phyloP scores from a whole-genome alignment of 768 basidiomycete genomes.

The Tubosaeta sp. region DNA sequence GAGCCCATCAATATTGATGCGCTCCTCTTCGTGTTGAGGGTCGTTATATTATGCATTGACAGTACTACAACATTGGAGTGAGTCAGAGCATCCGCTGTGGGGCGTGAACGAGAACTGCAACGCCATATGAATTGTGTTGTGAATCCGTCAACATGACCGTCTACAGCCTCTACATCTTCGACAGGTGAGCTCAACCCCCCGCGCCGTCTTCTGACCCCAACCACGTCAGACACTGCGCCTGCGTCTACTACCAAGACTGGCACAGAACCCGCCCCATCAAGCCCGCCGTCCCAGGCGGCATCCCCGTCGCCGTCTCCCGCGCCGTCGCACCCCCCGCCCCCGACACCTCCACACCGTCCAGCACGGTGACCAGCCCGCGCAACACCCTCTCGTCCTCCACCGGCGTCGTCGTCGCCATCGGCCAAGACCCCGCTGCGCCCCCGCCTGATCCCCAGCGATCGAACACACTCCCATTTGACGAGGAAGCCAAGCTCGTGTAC shows the following conservation, averaged over 20 bases:
- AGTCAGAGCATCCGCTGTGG: too few species aligned
- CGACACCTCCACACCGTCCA: conserved; percentile 31
- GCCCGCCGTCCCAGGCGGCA: conserved; percentile 65
- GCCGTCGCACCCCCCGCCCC: conserved; percentile 43
- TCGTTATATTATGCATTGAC: too few species aligned
- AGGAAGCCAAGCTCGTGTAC: conserved; percentile 96
- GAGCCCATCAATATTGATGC: too few species aligned
- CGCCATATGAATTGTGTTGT: too few species aligned
- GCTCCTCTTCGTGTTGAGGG: too few species aligned
- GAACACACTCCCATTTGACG: conserved; percentile 82
- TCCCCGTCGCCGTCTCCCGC: conserved; percentile 78
- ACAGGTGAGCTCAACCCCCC: conserved; percentile 70
- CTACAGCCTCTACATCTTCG: conserved; percentile 89
- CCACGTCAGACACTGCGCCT: conserved; percentile 77
- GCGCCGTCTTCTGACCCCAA: too few species aligned
- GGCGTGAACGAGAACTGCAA: too few species aligned
- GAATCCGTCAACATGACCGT: conserved; percentile 89
- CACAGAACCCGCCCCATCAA: conserved; percentile 73
- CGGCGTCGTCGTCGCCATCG: conserved; percentile 64
- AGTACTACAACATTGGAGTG: too few species aligned
- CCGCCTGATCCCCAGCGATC: conserved; percentile 26
- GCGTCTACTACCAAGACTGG: conserved; percentile 96
- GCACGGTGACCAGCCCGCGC: conserved; percentile 50
- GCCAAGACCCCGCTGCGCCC: conserved; percentile 38
- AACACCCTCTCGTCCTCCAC: conserved; percentile 63